Base-by-base conservation (phyloP, 495 filamentous ascomycete species). In the Haplographium delicatum region DNA sequence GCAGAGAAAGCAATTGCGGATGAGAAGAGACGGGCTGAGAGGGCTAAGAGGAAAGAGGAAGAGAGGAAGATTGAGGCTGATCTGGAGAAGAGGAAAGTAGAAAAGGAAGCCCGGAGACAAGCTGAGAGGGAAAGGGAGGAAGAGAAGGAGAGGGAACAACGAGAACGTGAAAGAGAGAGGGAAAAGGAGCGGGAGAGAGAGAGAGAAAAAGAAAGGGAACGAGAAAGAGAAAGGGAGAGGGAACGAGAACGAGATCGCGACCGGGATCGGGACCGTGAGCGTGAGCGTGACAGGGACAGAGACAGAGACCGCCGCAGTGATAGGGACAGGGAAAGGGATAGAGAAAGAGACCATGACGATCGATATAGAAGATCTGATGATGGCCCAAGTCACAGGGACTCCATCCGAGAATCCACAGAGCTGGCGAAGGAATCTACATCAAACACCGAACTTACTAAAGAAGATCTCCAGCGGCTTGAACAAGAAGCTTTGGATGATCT, bases 1-100 rank as follows among this genome's bases (percentile, higher is more conserved):
- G 79, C 80, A 56, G 75, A 86, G 55, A 70, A 70, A 39, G 74
- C 79, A 51, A 67, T 79, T 23, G 80, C 88, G 38, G 82, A 85
- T 46, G 82, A 89, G 59, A 85, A 85, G 58, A 74, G 73, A 30
- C 76, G 75, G 31, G 68, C 69, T 3, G 85, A 88, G 58, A 83
- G 84, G 56, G 72, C 75, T 44, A 78, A 80, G 42, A 83, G 82
- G 58, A 58, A 63, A 3, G 75, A 80, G 59, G 78, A 55, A 69
- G 70, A 59, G 71, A 75, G 47, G 65, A 68, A 16, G 59, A 16
- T 60, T 20, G 68, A 65, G 27, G 64, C 65, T 44, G 63, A 73
- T 44, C 72, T 75, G 37, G 76, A 83, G 51, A 71, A 79, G 39
- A 73, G 81, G 22, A 73, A 75, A 24, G 76, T 81, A 8, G 69